phyloP scores from a whole-genome alignment of 2,329 filamentous ascomycete genomes.

The Sarocladiaceae sp. region DNA sequence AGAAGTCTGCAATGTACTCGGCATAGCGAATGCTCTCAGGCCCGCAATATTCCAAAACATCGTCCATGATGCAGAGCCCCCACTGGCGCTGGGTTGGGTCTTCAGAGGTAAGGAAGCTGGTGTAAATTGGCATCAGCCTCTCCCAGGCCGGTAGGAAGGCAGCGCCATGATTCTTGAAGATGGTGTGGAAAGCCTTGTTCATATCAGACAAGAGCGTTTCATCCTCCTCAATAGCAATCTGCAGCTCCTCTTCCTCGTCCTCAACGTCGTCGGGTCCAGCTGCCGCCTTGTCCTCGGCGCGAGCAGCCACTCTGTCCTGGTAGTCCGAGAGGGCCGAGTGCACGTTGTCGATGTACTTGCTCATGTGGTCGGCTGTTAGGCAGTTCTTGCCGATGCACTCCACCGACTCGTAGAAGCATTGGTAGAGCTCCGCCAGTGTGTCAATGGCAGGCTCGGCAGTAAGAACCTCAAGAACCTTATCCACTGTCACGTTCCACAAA shows the following conservation, averaged over 20 bases:
- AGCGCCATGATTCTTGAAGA: slow-evolving; percentile 92
- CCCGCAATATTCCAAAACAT: slow-evolving; percentile 95
- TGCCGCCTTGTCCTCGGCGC: slow-evolving; percentile 72
- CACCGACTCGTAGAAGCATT: slow-evolving; percentile 98
- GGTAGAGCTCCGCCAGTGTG: slow-evolving; percentile 96
- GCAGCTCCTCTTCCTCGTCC: slow-evolving; percentile 77
- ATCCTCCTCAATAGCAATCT: slow-evolving; percentile 93
- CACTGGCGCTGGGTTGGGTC: slow-evolving; percentile 94
- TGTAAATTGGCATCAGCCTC: slow-evolving; percentile 75
- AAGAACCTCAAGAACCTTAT: slow-evolving; percentile 88
- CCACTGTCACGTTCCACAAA: slow-evolving; percentile 79
- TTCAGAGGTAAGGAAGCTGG: slow-evolving; percentile 69
- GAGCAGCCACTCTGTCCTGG: slow-evolving; percentile 74
- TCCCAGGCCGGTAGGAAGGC: slow-evolving; percentile 86
- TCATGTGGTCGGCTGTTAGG: slow-evolving; percentile 72
- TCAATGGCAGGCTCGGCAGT: slow-evolving; percentile 93
- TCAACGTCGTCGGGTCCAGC: slow-evolving; percentile 79
- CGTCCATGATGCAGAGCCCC: slow-evolving; percentile 98
- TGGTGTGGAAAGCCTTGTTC: slow-evolving; percentile 99
- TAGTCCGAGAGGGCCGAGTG: slow-evolving; percentile 87
- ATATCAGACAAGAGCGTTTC: slow-evolving; percentile 95
- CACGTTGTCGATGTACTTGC: slow-evolving; percentile 78
- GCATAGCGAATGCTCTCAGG: slow-evolving; percentile 81
- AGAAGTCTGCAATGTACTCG: slow-evolving; percentile 77
- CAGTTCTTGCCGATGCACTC: slow-evolving; percentile 87